Base-by-base conservation (phyloP, 768 basidiomycete species). In the Lanmaoa pseudosensibilis region DNA sequence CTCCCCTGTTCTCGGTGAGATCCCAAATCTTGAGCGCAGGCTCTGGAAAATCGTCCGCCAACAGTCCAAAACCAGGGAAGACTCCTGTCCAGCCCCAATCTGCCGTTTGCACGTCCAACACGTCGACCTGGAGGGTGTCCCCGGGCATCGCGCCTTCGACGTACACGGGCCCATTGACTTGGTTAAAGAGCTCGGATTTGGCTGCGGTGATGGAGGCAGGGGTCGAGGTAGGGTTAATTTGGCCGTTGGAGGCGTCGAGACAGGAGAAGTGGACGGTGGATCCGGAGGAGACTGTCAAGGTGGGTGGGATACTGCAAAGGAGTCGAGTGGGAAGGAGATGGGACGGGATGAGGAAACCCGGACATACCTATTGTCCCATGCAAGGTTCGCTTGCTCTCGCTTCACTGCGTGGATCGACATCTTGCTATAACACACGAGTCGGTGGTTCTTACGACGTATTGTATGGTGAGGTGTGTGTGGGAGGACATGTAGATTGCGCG, bases 41-140 rank as follows among this genome's bases (percentile, higher is more conserved):
- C 33, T 75, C 78, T 1, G 76, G 62, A 59, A 78, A 85, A 59
- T 84, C 84, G 61, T 85, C 83, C 36, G 75, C 65, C 23, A 86
- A 74, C 5, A 85, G 71, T 9, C 83, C 84, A 61, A 86, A 86
- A 8, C 83, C 83, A 0, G 83, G 81, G 43, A 85, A 78, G 49
- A 81, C 56, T 4, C 74, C 83, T 0, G 83, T 82, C 84, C 84
- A 87, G 47, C 84, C 84, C 84, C 84, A 86, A 9, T 78, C 73
- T 10, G 81, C 83, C 0, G 81, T 75, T 46, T 74, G 71, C 15
- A 85, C 69, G n/a, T 74, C 70, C 38, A 85, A 70, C 47, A 86
- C 76, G 55, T 86, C 84, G 46, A 87, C 73, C 66, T 83, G 80
- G 39, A 86, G 78, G 2, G 81, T 82, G 63, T 86, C 83, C 23